Percentiles rank a stretch among this genome's conserved stretches.
Evolutionary conservation across 2,329 filamentous ascomycete species (phyloP).

Genomic region (Aspergillus vadensis): DNA sequence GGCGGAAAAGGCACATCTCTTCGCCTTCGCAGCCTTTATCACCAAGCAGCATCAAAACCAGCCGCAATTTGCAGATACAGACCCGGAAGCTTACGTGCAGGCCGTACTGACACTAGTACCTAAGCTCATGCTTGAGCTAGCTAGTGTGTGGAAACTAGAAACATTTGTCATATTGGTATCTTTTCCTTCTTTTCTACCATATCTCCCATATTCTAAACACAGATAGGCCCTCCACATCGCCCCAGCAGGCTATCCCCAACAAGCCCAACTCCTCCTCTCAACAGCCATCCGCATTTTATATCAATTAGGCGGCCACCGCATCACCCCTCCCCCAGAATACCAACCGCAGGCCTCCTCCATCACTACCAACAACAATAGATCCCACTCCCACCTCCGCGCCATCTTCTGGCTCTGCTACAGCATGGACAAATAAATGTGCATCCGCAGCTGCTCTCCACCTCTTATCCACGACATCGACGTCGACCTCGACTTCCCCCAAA

Average conservation of each 20-base stretch:
- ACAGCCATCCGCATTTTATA: constrained; percentile 27
- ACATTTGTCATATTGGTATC: constrained; percentile 26
- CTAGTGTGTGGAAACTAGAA: constrained; percentile 26
- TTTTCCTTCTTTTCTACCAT: background rate
- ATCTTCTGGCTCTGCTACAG: constrained; percentile 30
- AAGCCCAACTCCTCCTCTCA: constrained; percentile 25
- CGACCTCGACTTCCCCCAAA: constrained; percentile 25
- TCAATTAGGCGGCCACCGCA: constrained; percentile 22
- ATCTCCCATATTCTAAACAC: background rate
- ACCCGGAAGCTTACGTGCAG: constrained; percentile 25
- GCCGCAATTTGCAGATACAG: constrained; percentile 21
- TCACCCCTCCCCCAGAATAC: background rate
- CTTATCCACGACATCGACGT: constrained; percentile 29
- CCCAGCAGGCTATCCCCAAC: constrained; percentile 27
- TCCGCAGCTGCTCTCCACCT: constrained; percentile 23
- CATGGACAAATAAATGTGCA: constrained; percentile 29
- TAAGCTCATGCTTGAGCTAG: constrained; percentile 20
- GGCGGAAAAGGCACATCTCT: constrained; percentile 20
- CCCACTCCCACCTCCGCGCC: constrained; percentile 20
- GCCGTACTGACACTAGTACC: constrained; percentile 25
- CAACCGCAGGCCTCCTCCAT: background rate
- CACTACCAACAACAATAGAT: background rate
- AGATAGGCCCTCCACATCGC: constrained; percentile 24
- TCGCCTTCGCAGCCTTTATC: constrained; percentile 29
- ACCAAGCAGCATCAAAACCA: constrained; percentile 25